A percentile compares a stretch with the other conserved stretches of the same genome.
Conservation (phyloP, 2,329 filamentous ascomycete species). For the Ascochyta koolunga region DNA sequence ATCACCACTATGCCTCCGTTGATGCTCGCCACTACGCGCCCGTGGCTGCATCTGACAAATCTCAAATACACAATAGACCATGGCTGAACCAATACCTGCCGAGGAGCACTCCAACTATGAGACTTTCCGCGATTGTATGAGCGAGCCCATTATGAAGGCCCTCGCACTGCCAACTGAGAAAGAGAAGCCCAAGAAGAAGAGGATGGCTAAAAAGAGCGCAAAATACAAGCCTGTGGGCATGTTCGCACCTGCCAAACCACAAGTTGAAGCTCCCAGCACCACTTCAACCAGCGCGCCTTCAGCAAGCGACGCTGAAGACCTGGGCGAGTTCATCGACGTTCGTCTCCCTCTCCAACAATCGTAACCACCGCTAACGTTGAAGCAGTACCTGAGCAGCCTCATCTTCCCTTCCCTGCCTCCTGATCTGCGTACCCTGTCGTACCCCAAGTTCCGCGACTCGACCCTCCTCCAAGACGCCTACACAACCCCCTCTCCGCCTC, state of each 20-base stretch:
- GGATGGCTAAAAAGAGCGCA: constrained; percentile 37
- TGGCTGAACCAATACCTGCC: constrained; percentile 41
- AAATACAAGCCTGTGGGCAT: constrained; percentile 30
- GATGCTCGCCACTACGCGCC: constrained; percentile 7
- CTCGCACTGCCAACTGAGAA: constrained; percentile 55
- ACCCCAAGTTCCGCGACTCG: constrained; percentile 61
- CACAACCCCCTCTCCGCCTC: constrained; percentile 58
- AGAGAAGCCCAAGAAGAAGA: constrained; percentile 54
- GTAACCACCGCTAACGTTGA: background rate
- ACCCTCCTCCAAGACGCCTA: constrained; percentile 61
- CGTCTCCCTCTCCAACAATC: constrained; percentile 27
- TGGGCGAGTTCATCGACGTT: constrained; percentile 79
- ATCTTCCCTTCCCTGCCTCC: constrained; percentile 70
- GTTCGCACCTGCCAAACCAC: constrained; percentile 9
- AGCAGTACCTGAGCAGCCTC: constrained; percentile 70
- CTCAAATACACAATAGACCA: constrained; percentile 12
- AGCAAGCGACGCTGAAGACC: constrained; percentile 64
- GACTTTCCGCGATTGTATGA: constrained; percentile 76
- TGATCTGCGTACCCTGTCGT: constrained; percentile 66
- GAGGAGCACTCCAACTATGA: constrained; percentile 63
- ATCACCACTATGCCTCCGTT: constrained; percentile 20
- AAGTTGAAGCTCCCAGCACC: background rate
- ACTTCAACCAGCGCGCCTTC: background rate
- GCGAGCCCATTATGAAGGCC: constrained; percentile 69
- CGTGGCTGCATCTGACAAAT: background rate